Percentiles rank a stretch among this genome's conserved stretches.
phyloP scores from a whole-genome alignment of 2,329 filamentous ascomycete species.

The Calonectria multiphialidica region DNA sequence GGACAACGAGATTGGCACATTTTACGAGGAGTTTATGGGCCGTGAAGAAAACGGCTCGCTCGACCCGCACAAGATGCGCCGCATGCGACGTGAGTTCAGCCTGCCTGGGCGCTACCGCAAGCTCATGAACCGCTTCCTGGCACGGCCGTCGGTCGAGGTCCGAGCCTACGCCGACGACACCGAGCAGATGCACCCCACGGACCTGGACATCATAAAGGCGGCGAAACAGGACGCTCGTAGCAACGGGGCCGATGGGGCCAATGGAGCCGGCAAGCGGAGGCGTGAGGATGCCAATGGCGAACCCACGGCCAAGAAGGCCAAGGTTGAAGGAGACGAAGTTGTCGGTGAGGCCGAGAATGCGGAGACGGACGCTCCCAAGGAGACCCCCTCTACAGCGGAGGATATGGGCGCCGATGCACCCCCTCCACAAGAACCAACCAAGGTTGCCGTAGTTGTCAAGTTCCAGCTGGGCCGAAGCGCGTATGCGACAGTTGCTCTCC shows the following conservation, averaged over 20 bases:
- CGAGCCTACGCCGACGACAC: slow-evolving; percentile 76
- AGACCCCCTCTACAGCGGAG: slow-evolving; percentile 23
- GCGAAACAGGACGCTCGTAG: slow-evolving; percentile 39
- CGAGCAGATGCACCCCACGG: slow-evolving; percentile 90
- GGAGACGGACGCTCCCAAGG: slow-evolving; percentile 22
- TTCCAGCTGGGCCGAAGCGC: slow-evolving; percentile 83
- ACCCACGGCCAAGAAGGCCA: slow-evolving; percentile 41
- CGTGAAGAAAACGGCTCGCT: slow-evolving; percentile 81
- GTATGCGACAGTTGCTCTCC: slow-evolving; percentile 86
- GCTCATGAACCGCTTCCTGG: slow-evolving; percentile 78
- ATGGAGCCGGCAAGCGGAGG: slow-evolving; percentile 30
- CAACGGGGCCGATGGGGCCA: not conserved
- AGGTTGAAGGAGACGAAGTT: slow-evolving; percentile 29
- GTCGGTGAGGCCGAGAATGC: slow-evolving; percentile 26
- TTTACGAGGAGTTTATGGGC: slow-evolving; percentile 89
- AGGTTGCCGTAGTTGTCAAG: slow-evolving; percentile 77
- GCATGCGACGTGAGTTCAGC: slow-evolving; percentile 87
- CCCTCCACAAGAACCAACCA: slow-evolving; percentile 39
- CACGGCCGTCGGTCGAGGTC: slow-evolving; percentile 75
- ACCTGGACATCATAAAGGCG: slow-evolving; percentile 76
- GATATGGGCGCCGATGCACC: slow-evolving; percentile 15
- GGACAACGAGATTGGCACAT: slow-evolving; percentile 82
- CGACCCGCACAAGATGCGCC: slow-evolving; percentile 88
- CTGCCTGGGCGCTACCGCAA: slow-evolving; percentile 91
- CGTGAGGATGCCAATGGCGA: slow-evolving; percentile 33